phyloP scores from a whole-genome alignment of 257 asterid genomes.

The Primulina eburnea region DNA sequence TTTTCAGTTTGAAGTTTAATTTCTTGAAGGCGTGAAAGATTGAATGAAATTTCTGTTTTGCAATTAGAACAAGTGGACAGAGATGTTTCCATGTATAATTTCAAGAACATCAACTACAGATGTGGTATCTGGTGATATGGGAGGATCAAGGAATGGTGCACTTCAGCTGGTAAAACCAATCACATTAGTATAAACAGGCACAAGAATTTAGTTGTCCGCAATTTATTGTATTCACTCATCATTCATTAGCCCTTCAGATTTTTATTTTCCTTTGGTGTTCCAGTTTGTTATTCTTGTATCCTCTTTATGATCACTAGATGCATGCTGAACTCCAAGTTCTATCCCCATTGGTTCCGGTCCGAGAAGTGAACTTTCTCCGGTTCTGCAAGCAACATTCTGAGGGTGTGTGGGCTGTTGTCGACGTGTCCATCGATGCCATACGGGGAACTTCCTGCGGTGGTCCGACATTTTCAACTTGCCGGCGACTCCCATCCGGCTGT shows the following conservation, averaged over 20 bases:
- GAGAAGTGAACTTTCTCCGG: constrained; percentile 53
- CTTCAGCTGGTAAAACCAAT: constrained; percentile 47
- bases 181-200: background rate
- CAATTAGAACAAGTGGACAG: constrained; percentile 53
- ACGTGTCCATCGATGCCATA: constrained; percentile 46
- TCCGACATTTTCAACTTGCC: constrained; percentile 25
- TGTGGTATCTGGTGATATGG: constrained; percentile 54
- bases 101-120: constrained; percentile 51
- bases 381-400: constrained; percentile 62
- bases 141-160: constrained; percentile 64
- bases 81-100: constrained; percentile 53
- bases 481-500: constrained; percentile 60
- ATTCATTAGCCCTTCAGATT: background rate
- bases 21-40: background rate
- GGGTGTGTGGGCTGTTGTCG: constrained; percentile 63
- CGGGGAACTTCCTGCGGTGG: constrained; percentile 29
- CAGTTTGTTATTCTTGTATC: no score
- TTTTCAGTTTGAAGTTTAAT: background rate
- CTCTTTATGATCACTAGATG: constrained; percentile 33
- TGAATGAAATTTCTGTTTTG: background rate
- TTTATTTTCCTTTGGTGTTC: background rate
- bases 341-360: constrained; percentile 52
- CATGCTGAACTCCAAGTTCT: constrained; percentile 53
- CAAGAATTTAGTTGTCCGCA: no score
- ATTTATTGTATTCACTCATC: no score